Evolutionary conservation across 495 filamentous ascomycete species (phyloP).

Genomic region (Podospora sp.): DNA sequence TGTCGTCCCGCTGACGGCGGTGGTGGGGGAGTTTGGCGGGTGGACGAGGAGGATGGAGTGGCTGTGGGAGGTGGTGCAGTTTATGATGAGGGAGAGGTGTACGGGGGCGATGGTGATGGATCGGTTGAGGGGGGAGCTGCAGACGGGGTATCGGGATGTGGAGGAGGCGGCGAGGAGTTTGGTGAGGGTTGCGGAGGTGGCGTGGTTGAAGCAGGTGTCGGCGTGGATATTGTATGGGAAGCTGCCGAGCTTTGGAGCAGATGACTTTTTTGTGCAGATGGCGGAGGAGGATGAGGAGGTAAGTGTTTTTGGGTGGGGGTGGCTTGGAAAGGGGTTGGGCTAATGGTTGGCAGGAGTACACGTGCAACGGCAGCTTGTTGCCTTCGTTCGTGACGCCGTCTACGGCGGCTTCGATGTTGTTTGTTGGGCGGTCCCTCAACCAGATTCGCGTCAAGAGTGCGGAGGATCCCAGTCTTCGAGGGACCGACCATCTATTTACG

Average conservation of each 20-base stretch:
- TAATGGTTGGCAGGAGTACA: constrained; percentile 35
- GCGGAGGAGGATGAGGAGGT: constrained; percentile 38
- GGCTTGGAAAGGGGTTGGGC: not conserved
- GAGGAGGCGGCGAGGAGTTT: constrained; percentile 71
- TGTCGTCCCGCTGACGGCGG: constrained; percentile 84
- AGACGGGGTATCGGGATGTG: constrained; percentile 88
- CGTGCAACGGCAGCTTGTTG: constrained; percentile 53
- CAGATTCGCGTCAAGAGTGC: constrained; percentile 64
- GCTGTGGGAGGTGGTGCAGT: constrained; percentile 71
- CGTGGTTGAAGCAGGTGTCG: constrained; percentile 87
- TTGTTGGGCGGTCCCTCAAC: constrained; percentile 86
- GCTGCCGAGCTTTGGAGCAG: constrained; percentile 68
- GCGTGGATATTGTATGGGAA: constrained; percentile 90
- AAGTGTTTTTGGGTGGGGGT: constrained; percentile 14
- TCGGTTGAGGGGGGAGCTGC: constrained; percentile 67
- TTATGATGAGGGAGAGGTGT: constrained; percentile 54
- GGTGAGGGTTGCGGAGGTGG: constrained; percentile 75
- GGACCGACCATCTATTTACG: constrained; percentile 61
- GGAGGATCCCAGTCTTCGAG: constrained; percentile 58
- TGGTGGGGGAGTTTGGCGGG: constrained; percentile 79
- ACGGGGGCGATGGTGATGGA: constrained; percentile 73
- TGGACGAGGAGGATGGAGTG: constrained; percentile 86
- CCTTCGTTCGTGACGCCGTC: constrained; percentile 76
- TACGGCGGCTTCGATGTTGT: constrained; percentile 81
- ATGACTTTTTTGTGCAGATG: constrained; percentile 78